Evolutionary conservation across 768 basidiomycete genomes (phyloP), one percentile per base, ranked within the genome.

Genomic region (Naganishia kalamii): DNA sequence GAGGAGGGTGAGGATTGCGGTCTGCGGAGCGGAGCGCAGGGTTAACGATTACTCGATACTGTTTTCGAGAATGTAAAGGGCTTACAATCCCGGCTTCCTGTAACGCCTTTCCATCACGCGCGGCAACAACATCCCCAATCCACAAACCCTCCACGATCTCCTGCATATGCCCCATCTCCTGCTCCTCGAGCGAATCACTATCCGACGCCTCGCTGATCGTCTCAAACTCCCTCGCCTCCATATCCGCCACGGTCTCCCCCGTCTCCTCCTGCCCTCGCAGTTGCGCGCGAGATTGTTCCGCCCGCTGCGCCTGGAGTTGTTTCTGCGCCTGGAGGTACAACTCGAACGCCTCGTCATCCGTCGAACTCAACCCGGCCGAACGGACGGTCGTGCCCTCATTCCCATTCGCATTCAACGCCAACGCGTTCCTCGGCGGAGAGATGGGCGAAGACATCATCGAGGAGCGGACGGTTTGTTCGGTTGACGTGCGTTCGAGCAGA

Each of bases 91-190:
- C 85, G 68, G 86, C 82, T n/a, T 80, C 78, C 72, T 83, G 85
- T 66, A 94, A 83, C 2, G 78, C 80, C 47, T 83, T 80, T 0
- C 80, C 81, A 68, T 92, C 81, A 61, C 83, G 81, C 0, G 90
- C 88, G 69, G 87, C 88, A 7, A 80, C 79, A 7, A 92, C 78
- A 79, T 90, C 85, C 8, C 92, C 91, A 25, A 96, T 84, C 92
- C 91, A 94, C 1, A 96, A 79, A 4, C 86, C 84, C 32, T 85
- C 85, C 17, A 88, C 82, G 35, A 94, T 82, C 78, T 92, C 84
- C 79, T 93, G 85, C 87, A 93, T 89, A 72, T 91, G 90, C 71
- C 90, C 89, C 15, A 79, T 68, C 75, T 93, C 88, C 6, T 86
- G 85, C 25, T 82, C 87, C 70, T 88, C 87, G 69, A 57, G n/a